Conservation (phyloP, 371 early-diverging fungal genomes). For the Haplosporangium sp. region DNA sequence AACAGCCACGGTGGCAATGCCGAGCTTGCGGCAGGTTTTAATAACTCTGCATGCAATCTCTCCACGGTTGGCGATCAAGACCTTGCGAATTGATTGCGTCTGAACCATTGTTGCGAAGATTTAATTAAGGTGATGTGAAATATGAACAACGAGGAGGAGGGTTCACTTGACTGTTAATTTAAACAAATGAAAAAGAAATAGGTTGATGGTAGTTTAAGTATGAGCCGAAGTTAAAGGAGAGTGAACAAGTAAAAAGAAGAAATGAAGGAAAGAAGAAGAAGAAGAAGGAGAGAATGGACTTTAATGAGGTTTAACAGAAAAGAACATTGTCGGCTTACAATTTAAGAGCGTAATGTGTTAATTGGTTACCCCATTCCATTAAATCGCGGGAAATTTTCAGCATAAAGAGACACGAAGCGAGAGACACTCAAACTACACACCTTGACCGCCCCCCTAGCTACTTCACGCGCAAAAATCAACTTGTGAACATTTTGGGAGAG, state of each 20-base stretch:
- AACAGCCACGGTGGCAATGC: conserved; percentile 82
- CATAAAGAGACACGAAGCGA: conserved; percentile 34
- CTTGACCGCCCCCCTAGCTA: too few relatives aligned
- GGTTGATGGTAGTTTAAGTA: background rate
- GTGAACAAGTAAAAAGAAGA: background rate
- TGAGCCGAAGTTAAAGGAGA: background rate
- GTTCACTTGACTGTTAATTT: conserved; percentile 7
- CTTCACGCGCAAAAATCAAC: background rate
- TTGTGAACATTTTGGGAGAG: too few relatives aligned
- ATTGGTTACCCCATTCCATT: conserved; percentile 10
- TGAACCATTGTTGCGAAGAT: conserved; percentile 26
- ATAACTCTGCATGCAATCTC: conserved; percentile 86
- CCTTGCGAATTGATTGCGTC: conserved; percentile 73
- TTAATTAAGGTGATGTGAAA: background rate
- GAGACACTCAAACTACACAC: background rate
- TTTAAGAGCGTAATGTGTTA: background rate
- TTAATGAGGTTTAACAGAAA: background rate
- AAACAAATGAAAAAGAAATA: background rate
- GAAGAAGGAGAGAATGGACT: conserved; percentile 3
- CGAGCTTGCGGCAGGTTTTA: conserved; percentile 69
- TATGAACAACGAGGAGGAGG: background rate
- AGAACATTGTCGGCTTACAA: background rate
- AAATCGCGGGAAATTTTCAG: conserved; percentile 1
- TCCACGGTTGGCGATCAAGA: conserved; percentile 87
- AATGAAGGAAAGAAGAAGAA: background rate